Conservation (phyloP, 2,329 filamentous ascomycete genomes). For the Aurifilum marmelostoma region DNA sequence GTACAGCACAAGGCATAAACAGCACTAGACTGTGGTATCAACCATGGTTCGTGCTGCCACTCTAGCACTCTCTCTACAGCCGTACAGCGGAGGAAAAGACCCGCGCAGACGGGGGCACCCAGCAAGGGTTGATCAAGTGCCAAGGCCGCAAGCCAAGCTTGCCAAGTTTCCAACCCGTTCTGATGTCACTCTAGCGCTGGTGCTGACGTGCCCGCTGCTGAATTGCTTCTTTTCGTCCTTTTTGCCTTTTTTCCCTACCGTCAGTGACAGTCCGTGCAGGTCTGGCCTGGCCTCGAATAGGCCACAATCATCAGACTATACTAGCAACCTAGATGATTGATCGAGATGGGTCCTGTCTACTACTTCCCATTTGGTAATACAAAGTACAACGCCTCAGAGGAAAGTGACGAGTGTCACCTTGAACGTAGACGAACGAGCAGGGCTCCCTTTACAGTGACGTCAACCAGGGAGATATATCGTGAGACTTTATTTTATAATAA, state of each 20-base stretch:
- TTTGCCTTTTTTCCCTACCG: not conserved
- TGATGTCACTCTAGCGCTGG: constrained; percentile 9
- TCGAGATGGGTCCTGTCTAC: not conserved
- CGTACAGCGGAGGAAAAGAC: not conserved
- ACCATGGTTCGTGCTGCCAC: too few relatives aligned
- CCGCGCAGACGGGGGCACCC: not conserved
- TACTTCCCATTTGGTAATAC: not conserved
- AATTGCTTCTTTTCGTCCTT: not conserved
- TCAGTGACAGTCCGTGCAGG: too few relatives aligned
- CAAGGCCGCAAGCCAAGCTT: constrained; percentile 14
- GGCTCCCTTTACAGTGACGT: not conserved
- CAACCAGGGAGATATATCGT: not conserved
- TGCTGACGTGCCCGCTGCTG: too few relatives aligned
- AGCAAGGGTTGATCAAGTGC: not conserved
- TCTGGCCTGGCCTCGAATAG: not conserved
- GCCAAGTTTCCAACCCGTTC: constrained; percentile 13
- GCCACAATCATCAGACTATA: not conserved
- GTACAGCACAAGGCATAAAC: too few relatives aligned
- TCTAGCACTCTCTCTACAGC: not conserved
- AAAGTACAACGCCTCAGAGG: not conserved
- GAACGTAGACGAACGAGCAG: not conserved
- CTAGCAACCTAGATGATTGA: not conserved
- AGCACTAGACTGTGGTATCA: not conserved
- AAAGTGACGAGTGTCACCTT: constrained; percentile 2
- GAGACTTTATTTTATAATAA: not conserved